Evolutionary conservation across 2,329 filamentous ascomycete genomes (phyloP).

Genomic region (Emmonsiellopsis sp.): DNA sequence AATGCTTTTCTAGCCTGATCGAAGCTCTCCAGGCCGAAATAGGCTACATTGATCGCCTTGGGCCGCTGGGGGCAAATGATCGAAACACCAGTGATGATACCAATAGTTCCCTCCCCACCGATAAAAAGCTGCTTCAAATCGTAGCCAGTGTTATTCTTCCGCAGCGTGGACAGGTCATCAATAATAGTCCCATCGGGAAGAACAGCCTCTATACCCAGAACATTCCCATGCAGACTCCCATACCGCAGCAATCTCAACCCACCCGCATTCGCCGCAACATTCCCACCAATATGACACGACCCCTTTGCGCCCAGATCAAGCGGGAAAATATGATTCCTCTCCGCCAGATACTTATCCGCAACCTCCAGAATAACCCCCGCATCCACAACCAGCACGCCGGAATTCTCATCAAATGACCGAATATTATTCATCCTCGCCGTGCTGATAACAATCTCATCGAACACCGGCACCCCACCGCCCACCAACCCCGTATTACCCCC

Average conservation of each 20-base stretch:
- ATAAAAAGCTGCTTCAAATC: slow-evolving; percentile 97
- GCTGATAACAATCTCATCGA: slow-evolving; percentile 95
- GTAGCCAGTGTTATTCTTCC: slow-evolving; percentile 99
- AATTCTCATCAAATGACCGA: slow-evolving; percentile 84
- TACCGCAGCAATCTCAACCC: slow-evolving; percentile 84
- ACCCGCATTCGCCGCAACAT: slow-evolving; percentile 91
- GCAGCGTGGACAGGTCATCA: slow-evolving; percentile 74
- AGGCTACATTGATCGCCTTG: slow-evolving; percentile 85
- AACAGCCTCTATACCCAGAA: slow-evolving; percentile 87
- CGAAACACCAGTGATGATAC: slow-evolving; percentile 83
- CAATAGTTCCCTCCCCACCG: slow-evolving; percentile 87
- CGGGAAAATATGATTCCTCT: slow-evolving; percentile 82
- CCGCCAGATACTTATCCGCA: slow-evolving; percentile 74
- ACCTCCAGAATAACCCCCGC: slow-evolving; percentile 85
- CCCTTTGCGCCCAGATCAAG: slow-evolving; percentile 97
- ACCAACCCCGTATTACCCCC: slow-evolving; percentile 95
- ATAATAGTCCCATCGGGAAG: slow-evolving; percentile 87
- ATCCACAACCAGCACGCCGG: slow-evolving; percentile 80
- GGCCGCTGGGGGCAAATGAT: slow-evolving; percentile 83
- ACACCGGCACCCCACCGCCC: slow-evolving; percentile 90
- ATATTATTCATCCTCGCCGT: slow-evolving; percentile 85
- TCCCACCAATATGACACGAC: slow-evolving; percentile 91
- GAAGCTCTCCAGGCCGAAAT: slow-evolving; percentile 83
- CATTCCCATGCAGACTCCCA: slow-evolving; percentile 85
- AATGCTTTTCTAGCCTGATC: slow-evolving; percentile 82